These are phyloP conservation scores for Verticillium dahliae DNA, from an alignment of 2,329 filamentous ascomycete species.

Conservation along the genomic window DNA sequence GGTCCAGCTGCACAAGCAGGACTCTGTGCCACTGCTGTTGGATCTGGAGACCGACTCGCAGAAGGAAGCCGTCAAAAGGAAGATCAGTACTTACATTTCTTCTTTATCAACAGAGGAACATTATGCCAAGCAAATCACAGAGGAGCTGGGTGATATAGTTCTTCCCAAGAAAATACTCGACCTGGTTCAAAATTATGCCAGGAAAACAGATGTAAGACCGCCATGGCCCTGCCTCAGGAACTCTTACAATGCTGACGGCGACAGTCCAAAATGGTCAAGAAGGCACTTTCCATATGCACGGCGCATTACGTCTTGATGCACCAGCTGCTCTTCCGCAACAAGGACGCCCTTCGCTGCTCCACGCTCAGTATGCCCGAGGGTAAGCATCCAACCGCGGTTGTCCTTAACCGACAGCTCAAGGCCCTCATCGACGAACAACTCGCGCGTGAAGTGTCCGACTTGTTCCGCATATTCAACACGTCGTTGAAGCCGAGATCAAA, in stretches of 20 bases:
- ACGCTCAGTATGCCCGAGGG: slow-evolving; percentile 24
- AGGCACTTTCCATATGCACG: slow-evolving; percentile 46
- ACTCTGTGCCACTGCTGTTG: slow-evolving; percentile 44
- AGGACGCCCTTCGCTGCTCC: neutral
- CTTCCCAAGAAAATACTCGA: slow-evolving; percentile 39
- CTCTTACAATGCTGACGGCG: neutral
- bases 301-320: slow-evolving; percentile 52
- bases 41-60: slow-evolving; percentile 34
- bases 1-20: slow-evolving; percentile 32
- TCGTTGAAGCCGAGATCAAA: slow-evolving; percentile 48
- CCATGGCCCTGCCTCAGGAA: neutral
- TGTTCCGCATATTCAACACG: slow-evolving; percentile 47
- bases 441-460: slow-evolving; percentile 39
- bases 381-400: slow-evolving; percentile 41
- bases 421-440: slow-evolving; percentile 49
- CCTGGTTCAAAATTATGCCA: slow-evolving; percentile 41
- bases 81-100: slow-evolving; percentile 42
- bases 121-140: slow-evolving; percentile 45
- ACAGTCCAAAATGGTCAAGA: slow-evolving; percentile 42
- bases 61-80: slow-evolving; percentile 38
- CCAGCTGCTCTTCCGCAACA: slow-evolving; percentile 22
- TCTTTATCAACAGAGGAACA: slow-evolving; percentile 37
- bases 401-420: slow-evolving; percentile 52
- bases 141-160: slow-evolving; percentile 33
- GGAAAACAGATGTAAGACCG: slow-evolving; percentile 33